phyloP scores from a whole-genome alignment of 495 filamentous ascomycete species.

The Annulohypoxylon moriforme region DNA sequence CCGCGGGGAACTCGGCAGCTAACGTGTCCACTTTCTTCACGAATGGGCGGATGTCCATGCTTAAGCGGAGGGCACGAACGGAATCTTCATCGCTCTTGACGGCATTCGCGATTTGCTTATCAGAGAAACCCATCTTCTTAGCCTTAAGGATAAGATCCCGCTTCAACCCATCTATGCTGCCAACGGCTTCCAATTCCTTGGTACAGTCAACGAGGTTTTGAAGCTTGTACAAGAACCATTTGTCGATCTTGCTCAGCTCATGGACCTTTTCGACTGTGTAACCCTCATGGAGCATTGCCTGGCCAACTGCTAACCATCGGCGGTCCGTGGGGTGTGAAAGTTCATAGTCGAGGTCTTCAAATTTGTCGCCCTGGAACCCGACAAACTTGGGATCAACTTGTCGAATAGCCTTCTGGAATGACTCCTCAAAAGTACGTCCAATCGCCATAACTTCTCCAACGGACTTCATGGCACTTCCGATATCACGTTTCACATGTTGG shows the following conservation, averaged over 20 bases:
- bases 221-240: conserved; percentile 98
- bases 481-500: conserved; percentile 97
- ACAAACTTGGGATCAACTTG: conserved; percentile 93
- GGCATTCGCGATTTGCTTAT: conserved; percentile 91
- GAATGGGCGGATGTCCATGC: conserved; percentile 83
- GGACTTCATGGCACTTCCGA: conserved; percentile 97
- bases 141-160: conserved; percentile 87
- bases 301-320: conserved; percentile 95
- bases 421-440: conserved; percentile 97
- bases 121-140: conserved; percentile 98
- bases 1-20: conserved; percentile 96
- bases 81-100: conserved; percentile 88
- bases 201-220: conserved; percentile 94
- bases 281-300: conserved; percentile 96
- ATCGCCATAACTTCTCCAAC: conserved; percentile 99
- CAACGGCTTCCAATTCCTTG: conserved; percentile 85
- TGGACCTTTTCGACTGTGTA: conserved; percentile 92
- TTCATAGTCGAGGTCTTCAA: conserved; percentile 90
- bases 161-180: conserved; percentile 85
- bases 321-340: conserved; percentile 93
- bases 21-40: conserved; percentile 98
- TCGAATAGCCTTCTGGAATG: conserved; percentile 97
- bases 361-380: conserved; percentile 95
- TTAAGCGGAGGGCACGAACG: conserved; percentile 84
- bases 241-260: conserved; percentile 94